Percentiles rank a stretch among this genome's conserved stretches.
phyloP scores from a whole-genome alignment of 345 rosid genomes.

The Populus nigra region DNA sequence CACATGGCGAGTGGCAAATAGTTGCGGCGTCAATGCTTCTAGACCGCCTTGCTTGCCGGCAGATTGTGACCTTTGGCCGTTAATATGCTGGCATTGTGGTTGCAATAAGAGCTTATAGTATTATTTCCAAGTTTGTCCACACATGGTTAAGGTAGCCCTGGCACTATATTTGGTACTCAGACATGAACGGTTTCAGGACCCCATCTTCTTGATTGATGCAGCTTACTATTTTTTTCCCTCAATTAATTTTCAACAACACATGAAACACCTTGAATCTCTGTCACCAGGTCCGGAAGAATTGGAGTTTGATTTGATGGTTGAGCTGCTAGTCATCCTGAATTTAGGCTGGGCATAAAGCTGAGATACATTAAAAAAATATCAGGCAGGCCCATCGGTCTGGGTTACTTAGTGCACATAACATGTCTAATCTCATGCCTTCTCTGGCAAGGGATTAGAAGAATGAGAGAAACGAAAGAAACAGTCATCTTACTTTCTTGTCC shows the following conservation, averaged over 20 bases:
- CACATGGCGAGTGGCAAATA: slow-evolving; percentile 12
- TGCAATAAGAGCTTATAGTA: background rate
- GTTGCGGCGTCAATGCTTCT: slow-evolving; percentile 12
- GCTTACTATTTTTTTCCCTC: no score
- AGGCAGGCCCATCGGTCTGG: background rate
- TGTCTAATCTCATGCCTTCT: background rate
- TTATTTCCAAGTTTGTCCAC: background rate
- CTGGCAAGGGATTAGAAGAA: background rate
- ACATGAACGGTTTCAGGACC: no score
- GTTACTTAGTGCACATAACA: background rate
- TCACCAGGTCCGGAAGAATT: background rate
- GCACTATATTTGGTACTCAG: background rate
- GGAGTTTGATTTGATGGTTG: background rate
- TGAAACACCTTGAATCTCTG: background rate
- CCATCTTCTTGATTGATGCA: no score
- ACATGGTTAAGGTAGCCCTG: background rate
- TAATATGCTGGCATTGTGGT: slow-evolving; percentile 11
- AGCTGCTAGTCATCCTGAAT: background rate
- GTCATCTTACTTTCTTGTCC: background rate
- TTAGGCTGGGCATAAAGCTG: no score
- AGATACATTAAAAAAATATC: no score
- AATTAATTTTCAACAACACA: background rate
- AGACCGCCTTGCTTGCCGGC: slow-evolving; percentile 17
- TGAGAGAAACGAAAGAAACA: background rate
- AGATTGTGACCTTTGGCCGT: slow-evolving; percentile 21